Conservation (phyloP, 768 basidiomycete genomes). For the Candolleomyces eurysporus region DNA sequence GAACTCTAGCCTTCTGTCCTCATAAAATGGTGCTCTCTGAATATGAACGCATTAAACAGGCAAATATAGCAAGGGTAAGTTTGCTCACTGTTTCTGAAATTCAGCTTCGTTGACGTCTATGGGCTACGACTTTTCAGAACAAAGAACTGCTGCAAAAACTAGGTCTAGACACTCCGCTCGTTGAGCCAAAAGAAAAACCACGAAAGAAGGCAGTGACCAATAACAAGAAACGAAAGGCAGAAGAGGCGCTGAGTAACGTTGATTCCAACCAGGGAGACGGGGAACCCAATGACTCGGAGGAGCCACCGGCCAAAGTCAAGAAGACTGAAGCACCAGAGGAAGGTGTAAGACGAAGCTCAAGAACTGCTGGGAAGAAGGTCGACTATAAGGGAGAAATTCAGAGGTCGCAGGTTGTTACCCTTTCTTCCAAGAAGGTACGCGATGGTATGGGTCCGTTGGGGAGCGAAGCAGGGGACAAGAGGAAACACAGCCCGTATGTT, state of each 20-base stretch:
- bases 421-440: conserved; percentile 35
- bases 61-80: conserved; percentile 33
- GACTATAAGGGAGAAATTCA: conserved; percentile 51
- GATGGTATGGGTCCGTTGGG: conserved; percentile 37
- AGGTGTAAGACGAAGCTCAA: conserved; percentile 61
- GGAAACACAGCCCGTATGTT: conserved; percentile 53
- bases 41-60: conserved; percentile 3
- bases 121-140: conserved; percentile 31
- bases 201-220: conserved; percentile 22
- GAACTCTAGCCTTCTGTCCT: background rate
- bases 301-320: conserved; percentile 24
- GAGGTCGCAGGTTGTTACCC: conserved; percentile 23
- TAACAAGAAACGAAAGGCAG: conserved; percentile 28
- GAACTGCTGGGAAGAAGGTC: conserved; percentile 57
- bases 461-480: conserved; percentile 27
- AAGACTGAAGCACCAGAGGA: conserved; percentile 28
- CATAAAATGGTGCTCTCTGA: too few species aligned
- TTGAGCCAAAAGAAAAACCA: conserved; percentile 46
- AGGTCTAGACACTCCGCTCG: conserved; percentile 44
- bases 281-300: conserved; percentile 15
- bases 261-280: conserved; percentile 28
- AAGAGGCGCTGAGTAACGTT: background rate
- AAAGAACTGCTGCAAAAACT: conserved; percentile 38
- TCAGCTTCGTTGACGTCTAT: background rate
- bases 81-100: background rate